Conservation (phyloP, 2,329 filamentous ascomycete species). For the Alternaria sp. region DNA sequence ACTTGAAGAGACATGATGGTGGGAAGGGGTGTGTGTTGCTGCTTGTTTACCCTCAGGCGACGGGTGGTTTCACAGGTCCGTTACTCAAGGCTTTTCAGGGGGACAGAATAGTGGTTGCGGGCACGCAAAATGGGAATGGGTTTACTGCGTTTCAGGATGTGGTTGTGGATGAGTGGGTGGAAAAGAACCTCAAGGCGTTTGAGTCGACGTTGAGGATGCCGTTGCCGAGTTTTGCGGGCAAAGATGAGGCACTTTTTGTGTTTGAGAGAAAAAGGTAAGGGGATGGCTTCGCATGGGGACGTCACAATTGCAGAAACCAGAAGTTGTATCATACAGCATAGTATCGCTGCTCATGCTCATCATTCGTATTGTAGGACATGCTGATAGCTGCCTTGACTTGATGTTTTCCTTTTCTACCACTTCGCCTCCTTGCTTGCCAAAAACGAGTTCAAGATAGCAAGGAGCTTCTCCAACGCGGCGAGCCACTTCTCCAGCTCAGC, state of each 20-base stretch:
- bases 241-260: slow-evolving; percentile 77
- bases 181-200: slow-evolving; percentile 65
- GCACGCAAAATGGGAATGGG: slow-evolving; percentile 77
- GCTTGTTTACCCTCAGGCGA: slow-evolving; percentile 77
- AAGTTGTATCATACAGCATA: slow-evolving; percentile 2
- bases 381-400: neutral
- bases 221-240: slow-evolving; percentile 77
- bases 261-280: slow-evolving; percentile 56
- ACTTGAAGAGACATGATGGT: slow-evolving; percentile 57
- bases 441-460: slow-evolving; percentile 76
- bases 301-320: neutral
- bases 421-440: slow-evolving; percentile 45
- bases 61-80: slow-evolving; percentile 69
- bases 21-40: slow-evolving; percentile 68
- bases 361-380: slow-evolving; percentile 8
- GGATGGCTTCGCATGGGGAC: neutral
- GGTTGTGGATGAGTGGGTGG: slow-evolving; percentile 73
- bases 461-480: slow-evolving; percentile 76
- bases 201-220: slow-evolving; percentile 69
- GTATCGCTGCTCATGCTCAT: neutral
- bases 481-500: slow-evolving; percentile 75
- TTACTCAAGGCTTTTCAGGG: slow-evolving; percentile 69
- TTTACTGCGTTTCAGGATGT: slow-evolving; percentile 73
- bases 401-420: slow-evolving; percentile 32
- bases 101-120: slow-evolving; percentile 73